phyloP scores from a whole-genome alignment of 2,329 filamentous ascomycete species.

The Dichotomopilus funicola region DNA sequence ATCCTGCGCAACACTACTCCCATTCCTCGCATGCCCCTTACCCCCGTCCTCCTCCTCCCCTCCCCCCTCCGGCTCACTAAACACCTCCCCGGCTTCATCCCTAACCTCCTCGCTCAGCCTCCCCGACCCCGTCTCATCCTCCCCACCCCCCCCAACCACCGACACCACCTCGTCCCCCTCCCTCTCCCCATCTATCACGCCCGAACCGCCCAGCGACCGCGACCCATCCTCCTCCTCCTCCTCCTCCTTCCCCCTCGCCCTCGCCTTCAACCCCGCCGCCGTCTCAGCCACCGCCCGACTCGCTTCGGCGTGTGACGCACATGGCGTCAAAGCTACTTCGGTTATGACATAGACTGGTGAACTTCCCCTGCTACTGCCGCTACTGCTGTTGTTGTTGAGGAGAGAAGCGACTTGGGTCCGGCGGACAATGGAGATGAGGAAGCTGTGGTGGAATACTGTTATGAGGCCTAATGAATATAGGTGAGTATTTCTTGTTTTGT shows the following conservation, averaged over 20 bases:
- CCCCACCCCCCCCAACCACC: conserved; percentile 1
- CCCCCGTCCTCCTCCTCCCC: not conserved
- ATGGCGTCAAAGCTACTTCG: conserved; percentile 84
- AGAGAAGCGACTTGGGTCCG: conserved; percentile 87
- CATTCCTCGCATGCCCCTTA: not conserved
- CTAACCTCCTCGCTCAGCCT: not conserved
- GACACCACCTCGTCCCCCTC: conserved; percentile 22
- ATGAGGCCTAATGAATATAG: conserved; percentile 59
- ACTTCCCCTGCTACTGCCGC: conserved; percentile 34
- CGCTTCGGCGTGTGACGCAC: conserved; percentile 69
- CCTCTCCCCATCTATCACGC: conserved; percentile 27
- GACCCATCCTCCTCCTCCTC: conserved; percentile 33
- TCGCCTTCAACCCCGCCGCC: conserved; percentile 29
- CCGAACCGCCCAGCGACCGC: no score
- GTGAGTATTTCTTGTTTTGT: no score
- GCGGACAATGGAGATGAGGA: conserved; percentile 78
- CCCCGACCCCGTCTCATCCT: not conserved
- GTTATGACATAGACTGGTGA: conserved; percentile 80
- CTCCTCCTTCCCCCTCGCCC: conserved; percentile 25
- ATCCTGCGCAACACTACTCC: conserved; percentile 73
- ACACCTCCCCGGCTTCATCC: conserved; percentile 2
- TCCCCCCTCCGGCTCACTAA: conserved; percentile 3
- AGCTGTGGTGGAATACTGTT: conserved; percentile 72
- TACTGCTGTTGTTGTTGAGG: conserved; percentile 30
- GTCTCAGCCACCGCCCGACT: conserved; percentile 63